Evolutionary conservation across 345 rosid species (phyloP).

Genomic region (Limnanthes douglasii): DNA sequence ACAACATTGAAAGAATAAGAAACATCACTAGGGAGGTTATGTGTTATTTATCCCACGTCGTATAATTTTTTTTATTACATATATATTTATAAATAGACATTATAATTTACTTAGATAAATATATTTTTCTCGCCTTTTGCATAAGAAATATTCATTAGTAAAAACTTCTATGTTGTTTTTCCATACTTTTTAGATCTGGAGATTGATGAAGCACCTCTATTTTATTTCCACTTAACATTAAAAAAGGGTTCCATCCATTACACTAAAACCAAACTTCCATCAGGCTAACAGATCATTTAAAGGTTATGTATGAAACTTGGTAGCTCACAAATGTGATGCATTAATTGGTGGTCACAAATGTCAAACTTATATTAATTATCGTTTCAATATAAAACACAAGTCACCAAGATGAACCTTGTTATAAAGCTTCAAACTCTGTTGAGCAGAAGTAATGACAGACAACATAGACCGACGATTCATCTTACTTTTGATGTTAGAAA

Average conservation of each 20-base stretch:
- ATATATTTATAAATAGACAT: no score
- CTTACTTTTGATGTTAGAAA: constrained; percentile 86
- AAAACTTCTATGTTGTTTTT: no score
- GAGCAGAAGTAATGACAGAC: constrained; percentile 91
- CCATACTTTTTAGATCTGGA: constrained; percentile 84
- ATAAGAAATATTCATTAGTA: no score
- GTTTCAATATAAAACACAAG: constrained; percentile 86
- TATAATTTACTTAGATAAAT: no score
- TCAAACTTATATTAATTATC: constrained; percentile 72
- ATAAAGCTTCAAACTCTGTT: constrained; percentile 83
- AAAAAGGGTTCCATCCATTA: constrained; percentile 86
- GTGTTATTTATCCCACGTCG: no score
- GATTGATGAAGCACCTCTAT: constrained; percentile 87
- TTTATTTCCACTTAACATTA: constrained; percentile 81
- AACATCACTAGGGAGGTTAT: no score
- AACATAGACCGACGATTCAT: constrained; percentile 84
- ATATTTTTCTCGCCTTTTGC: no score
- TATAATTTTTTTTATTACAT: no score
- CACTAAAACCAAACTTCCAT: constrained; percentile 88
- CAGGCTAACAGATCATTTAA: constrained; percentile 75
- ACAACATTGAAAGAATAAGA: no score
- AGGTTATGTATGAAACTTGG: constrained; percentile 82
- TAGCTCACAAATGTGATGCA: constrained; percentile 78
- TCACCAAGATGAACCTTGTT: constrained; percentile 75
- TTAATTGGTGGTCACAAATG: constrained; percentile 85